A percentile compares a stretch with the other conserved stretches of the same genome.
These are phyloP conservation scores for Ascobolus immersus DNA, from an alignment of 495 filamentous ascomycete genomes.

Conservation along the genomic window DNA sequence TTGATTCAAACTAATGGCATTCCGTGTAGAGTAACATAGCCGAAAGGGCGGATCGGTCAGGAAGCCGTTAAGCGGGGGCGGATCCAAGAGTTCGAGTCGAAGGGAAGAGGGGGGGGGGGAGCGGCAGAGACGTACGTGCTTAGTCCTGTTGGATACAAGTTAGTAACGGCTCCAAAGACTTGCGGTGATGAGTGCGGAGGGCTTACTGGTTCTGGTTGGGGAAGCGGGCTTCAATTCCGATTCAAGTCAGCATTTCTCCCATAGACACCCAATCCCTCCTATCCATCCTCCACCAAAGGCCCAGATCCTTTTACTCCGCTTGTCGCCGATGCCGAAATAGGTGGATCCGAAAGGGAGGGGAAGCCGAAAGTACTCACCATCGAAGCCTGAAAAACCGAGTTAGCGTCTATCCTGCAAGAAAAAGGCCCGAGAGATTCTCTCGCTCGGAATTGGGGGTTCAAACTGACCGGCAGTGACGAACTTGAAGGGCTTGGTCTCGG, in stretches of 20 bases:
- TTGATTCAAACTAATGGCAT: neutral
- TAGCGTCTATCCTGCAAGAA: neutral
- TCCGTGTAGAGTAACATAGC: neutral
- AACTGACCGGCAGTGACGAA: slow-evolving; percentile 88
- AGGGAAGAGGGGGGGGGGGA: neutral
- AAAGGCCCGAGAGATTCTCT: too few relatives aligned
- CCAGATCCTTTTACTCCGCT: neutral
- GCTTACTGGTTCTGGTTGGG: slow-evolving; percentile 83
- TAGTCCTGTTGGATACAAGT: slow-evolving; percentile 20
- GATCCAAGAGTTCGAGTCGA: neutral
- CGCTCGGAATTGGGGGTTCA: too few relatives aligned
- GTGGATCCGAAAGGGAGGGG: slow-evolving; percentile 12
- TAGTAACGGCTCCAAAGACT: neutral
- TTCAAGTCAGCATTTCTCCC: slow-evolving; percentile 7
- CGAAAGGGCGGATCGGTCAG: neutral
- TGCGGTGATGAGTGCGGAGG: slow-evolving; percentile 1
- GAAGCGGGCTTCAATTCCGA: slow-evolving; percentile 97
- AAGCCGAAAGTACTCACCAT: slow-evolving; percentile 24
- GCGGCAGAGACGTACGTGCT: slow-evolving; percentile 22
- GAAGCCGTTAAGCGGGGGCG: neutral
- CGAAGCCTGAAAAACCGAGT: slow-evolving; percentile 6
- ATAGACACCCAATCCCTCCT: neutral
- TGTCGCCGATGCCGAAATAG: neutral
- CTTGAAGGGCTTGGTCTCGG: slow-evolving; percentile 98
- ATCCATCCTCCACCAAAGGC: neutral